Conservation (phyloP, 345 rosid genomes). For the Hypericum perforatum region DNA sequence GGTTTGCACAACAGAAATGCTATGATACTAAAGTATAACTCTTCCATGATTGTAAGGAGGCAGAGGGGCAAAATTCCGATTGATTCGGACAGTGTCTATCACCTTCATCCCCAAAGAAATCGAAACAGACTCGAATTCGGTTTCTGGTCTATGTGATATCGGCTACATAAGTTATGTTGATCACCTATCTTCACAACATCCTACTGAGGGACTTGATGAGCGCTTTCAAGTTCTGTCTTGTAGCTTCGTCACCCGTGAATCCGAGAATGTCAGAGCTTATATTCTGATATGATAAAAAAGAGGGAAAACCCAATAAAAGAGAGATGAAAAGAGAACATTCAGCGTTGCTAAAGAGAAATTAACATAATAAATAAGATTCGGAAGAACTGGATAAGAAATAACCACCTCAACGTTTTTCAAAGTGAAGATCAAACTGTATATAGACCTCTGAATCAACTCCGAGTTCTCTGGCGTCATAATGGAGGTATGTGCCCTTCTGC, state of each 20-base stretch:
- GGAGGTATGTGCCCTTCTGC: slow-evolving; percentile 41
- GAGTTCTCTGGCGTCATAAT: slow-evolving; percentile 92
- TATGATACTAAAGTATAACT: too few relatives aligned
- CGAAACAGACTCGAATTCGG: too few relatives aligned
- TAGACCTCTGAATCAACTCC: slow-evolving; percentile 72
- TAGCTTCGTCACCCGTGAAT: slow-evolving; percentile 92
- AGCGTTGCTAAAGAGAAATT: background rate
- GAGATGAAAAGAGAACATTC: background rate
- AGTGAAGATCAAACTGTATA: slow-evolving; percentile 74
- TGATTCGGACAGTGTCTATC: too few relatives aligned
- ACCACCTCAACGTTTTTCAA: slow-evolving; percentile 90
- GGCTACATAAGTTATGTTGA: too few relatives aligned
- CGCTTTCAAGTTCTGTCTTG: slow-evolving; percentile 70
- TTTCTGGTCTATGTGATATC: too few relatives aligned
- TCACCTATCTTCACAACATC: slow-evolving; percentile 39
- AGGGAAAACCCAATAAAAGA: background rate
- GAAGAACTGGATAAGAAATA: background rate
- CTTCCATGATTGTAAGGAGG: too few relatives aligned
- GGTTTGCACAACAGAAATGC: too few relatives aligned
- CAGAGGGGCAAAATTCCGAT: too few relatives aligned
- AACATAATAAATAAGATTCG: background rate
- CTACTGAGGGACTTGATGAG: slow-evolving; percentile 97
- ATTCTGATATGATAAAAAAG: slow-evolving; percentile 35
- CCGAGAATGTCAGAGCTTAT: slow-evolving; percentile 95
- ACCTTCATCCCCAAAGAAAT: too few relatives aligned